Conservation (phyloP, 2,329 filamentous ascomycete species). For the Aaosphaeria arxii region DNA sequence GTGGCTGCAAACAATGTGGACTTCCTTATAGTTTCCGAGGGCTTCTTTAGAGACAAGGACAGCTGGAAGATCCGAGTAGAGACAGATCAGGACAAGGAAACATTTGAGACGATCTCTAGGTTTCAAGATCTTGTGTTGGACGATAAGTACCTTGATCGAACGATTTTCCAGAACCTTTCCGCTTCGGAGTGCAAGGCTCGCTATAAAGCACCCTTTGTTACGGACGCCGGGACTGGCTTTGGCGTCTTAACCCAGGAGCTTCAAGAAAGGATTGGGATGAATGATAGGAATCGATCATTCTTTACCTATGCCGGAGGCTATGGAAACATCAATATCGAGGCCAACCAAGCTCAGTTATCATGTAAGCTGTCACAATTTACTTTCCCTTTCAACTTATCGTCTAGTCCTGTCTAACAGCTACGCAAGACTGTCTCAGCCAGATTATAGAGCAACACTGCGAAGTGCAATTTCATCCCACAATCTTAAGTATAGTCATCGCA, state of each 20-base stretch:
- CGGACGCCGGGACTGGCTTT: neutral
- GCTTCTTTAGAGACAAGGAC: constrained; percentile 6
- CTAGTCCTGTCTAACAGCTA: neutral
- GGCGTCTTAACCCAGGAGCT: neutral
- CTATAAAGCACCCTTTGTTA: neutral
- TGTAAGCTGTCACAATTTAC: neutral
- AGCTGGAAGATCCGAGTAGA: neutral
- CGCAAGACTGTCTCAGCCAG: constrained; percentile 11
- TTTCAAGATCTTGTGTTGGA: neutral
- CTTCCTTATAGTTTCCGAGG: constrained; percentile 5
- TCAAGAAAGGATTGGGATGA: neutral
- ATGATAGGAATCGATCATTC: neutral
- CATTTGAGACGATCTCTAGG: neutral
- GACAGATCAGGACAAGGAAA: neutral
- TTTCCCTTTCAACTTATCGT: neutral
- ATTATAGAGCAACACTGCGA: constrained; percentile 5
- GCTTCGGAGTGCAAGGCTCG: neutral
- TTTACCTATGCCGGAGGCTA: neutral
- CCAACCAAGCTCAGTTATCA: neutral
- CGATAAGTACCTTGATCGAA: neutral
- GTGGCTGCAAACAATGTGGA: constrained; percentile 10
- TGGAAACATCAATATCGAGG: neutral
- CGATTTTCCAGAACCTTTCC: neutral
- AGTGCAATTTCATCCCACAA: constrained; percentile 9
- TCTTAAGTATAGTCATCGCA: constrained; percentile 22